phyloP scores from a whole-genome alignment of 352 stramenopile genomes.

The Phytophthora chlamydospora region DNA sequence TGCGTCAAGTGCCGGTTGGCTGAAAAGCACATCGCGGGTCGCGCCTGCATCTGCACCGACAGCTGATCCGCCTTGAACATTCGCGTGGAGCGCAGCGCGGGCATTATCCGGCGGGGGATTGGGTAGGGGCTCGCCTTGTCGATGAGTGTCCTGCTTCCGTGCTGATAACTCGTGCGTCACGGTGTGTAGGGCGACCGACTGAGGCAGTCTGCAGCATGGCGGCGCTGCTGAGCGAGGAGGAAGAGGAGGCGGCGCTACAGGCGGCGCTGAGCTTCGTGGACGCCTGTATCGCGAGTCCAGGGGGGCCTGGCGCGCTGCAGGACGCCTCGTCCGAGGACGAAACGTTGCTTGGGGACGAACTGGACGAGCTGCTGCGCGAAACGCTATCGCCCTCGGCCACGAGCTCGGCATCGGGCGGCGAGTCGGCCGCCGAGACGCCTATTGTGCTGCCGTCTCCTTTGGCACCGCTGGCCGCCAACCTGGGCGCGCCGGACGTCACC shows the following conservation, averaged over 20 bases:
- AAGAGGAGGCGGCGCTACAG: slow-evolving; percentile 25
- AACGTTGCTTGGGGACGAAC: slow-evolving; percentile 14
- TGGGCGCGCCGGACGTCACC: slow-evolving; percentile 9
- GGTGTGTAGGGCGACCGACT: neutral
- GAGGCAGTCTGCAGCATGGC: slow-evolving; percentile 10
- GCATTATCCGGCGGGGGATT: neutral
- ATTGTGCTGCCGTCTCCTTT: slow-evolving; percentile 24
- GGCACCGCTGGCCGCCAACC: slow-evolving; percentile 12
- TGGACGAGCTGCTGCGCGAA: slow-evolving; percentile 25
- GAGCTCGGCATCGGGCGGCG: slow-evolving; percentile 10
- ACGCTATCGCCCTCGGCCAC: slow-evolving; percentile 10
- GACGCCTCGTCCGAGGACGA: slow-evolving; percentile 14
- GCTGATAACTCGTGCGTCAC: slow-evolving; percentile 9
- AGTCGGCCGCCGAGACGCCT: slow-evolving; percentile 2
- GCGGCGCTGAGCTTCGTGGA: slow-evolving; percentile 37
- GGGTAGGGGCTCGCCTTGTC: neutral
- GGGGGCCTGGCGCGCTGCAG: neutral
- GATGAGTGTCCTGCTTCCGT: slow-evolving; percentile 2
- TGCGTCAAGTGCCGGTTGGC: slow-evolving; percentile 27
- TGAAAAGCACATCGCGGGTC: slow-evolving; percentile 19
- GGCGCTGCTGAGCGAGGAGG: slow-evolving; percentile 30
- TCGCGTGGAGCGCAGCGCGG: slow-evolving; percentile 1
- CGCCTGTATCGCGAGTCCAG: slow-evolving; percentile 14
- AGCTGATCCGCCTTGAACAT: slow-evolving; percentile 24
- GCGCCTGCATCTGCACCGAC: neutral